phyloP scores from a whole-genome alignment of 345 rosid species.

The Syzygium oleosum region DNA sequence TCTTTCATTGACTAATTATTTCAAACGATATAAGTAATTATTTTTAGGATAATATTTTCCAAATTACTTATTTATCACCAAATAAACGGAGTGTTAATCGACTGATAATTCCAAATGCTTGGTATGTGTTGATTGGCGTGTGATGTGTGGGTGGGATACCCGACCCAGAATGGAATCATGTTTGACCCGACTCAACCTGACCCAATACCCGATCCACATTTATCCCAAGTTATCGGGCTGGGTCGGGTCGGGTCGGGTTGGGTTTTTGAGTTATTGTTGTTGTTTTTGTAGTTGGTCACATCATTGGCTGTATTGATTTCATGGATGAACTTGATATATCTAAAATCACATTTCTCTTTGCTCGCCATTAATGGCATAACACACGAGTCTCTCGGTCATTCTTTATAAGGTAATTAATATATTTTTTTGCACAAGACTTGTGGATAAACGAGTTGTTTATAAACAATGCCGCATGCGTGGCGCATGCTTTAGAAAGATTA shows the following conservation, averaged over 20 bases:
- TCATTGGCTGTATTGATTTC: background rate
- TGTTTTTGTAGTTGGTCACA: background rate
- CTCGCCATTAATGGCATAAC: background rate
- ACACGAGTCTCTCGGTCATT: no score
- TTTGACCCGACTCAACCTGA: no score
- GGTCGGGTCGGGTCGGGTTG: no score
- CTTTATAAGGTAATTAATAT: background rate
- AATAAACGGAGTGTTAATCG: no score
- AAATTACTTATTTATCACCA: no score
- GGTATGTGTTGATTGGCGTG: background rate
- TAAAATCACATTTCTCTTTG: background rate
- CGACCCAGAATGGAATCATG: no score
- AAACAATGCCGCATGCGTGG: background rate
- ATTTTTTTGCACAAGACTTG: background rate
- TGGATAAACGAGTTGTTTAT: background rate
- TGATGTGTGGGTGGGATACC: background rate
- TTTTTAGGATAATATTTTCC: no score
- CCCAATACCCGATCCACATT: no score
- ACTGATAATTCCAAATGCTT: background rate
- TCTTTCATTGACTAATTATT: no score
- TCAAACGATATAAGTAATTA: no score
- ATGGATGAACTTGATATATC: background rate
- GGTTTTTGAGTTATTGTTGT: no score
- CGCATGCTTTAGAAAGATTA: background rate
- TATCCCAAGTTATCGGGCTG: no score